A percentile compares a stretch with the other conserved stretches of the same genome.
These are phyloP conservation scores for Candida coleopterorum DNA, from an alignment of 805 yeast species.

Conservation along the genomic window DNA sequence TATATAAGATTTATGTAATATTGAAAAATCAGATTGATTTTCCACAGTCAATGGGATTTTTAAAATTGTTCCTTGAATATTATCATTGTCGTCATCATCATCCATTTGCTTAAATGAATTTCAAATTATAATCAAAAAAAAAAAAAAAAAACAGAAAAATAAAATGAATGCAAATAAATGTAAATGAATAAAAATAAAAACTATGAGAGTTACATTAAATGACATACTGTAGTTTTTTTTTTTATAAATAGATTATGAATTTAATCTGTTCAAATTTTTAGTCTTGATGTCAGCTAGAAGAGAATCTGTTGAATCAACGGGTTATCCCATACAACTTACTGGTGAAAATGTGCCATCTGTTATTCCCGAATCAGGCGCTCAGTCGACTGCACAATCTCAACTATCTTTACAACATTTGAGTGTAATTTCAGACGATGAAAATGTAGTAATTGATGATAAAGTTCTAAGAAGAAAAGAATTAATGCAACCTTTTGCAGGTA, in stretches of 20 bases:
- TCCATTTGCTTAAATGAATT: background rate
- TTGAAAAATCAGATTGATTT: slow-evolving; percentile 10
- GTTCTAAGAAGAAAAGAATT: slow-evolving; percentile 12
- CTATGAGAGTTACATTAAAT: no score
- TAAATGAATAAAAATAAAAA: no score
- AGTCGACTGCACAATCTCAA: background rate
- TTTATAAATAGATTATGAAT: no score
- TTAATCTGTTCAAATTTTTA: no score
- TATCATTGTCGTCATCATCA: background rate
- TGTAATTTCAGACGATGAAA: background rate
- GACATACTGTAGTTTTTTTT: no score
- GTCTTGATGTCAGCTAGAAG: background rate
- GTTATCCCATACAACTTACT: background rate
- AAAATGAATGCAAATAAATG: no score
- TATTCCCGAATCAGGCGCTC: background rate
- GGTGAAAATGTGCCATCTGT: background rate
- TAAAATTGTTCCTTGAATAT: slow-evolving; percentile 9
- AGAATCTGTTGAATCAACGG: slow-evolving; percentile 1
- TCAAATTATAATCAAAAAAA: background rate
- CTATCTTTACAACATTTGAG: background rate
- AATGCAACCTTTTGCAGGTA: slow-evolving; percentile 8
- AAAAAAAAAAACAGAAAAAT: background rate
- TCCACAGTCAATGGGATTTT: slow-evolving; percentile 17
- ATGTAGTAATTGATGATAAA: background rate
- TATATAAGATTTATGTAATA: slow-evolving; percentile 13